Evolutionary conservation across 305 asterid species (phyloP).

Genomic region (Fraxinus albicans): DNA sequence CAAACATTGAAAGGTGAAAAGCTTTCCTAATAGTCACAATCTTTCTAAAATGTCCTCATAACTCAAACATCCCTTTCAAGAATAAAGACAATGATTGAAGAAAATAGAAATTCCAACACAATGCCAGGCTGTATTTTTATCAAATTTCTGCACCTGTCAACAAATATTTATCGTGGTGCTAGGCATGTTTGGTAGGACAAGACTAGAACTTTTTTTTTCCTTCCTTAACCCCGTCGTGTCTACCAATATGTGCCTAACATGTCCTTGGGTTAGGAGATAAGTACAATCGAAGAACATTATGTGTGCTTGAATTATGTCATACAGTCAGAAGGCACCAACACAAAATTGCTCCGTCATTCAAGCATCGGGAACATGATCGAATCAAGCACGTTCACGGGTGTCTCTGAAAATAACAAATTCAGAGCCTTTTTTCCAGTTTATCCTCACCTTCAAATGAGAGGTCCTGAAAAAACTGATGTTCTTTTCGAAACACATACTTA

Average conservation of each 20-base stretch:
- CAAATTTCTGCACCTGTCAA: not conserved
- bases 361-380: not conserved
- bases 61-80: not conserved
- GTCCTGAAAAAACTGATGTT: not conserved
- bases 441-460: not conserved
- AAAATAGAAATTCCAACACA: not conserved
- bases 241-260: not conserved
- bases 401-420: not conserved
- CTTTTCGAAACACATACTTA: not conserved
- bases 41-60: not conserved
- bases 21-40: not conserved
- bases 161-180: not conserved
- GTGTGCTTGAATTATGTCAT: not conserved
- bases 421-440: not conserved
- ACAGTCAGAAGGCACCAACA: not conserved
- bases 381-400: not conserved
- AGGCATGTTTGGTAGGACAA: not conserved
- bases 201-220: not conserved
- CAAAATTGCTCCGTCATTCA: not conserved
- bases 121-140: not conserved
- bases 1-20: not conserved
- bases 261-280: not conserved
- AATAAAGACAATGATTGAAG: not conserved
- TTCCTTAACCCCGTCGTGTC: not conserved
- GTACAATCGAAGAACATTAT: not conserved